Evolutionary conservation across 2,329 filamentous ascomycete species (phyloP).

Genomic region (Coniochaeta sp.): DNA sequence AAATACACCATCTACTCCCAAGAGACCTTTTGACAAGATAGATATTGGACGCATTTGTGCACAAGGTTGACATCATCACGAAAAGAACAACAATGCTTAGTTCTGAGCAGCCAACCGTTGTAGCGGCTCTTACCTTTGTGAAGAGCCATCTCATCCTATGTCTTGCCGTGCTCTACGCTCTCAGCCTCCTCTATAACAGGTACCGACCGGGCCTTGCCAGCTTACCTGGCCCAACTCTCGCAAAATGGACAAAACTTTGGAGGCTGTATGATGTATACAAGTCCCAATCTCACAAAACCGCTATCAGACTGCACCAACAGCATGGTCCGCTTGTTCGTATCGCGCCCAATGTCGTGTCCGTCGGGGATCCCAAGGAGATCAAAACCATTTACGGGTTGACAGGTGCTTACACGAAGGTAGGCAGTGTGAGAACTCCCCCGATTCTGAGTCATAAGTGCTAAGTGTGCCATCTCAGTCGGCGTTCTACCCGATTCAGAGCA

Average conservation of each 20-base stretch:
- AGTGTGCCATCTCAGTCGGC: not conserved
- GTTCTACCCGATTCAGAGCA: conserved; percentile 3
- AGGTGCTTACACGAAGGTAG: conserved; percentile 1
- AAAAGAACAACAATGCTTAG: not conserved
- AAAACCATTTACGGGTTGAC: conserved; percentile 2
- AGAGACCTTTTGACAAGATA: not conserved
- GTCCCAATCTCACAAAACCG: not conserved
- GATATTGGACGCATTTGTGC: not conserved
- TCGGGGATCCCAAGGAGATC: conserved; percentile 3
- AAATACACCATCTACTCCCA: not conserved
- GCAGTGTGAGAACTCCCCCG: not conserved
- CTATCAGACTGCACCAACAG: not conserved
- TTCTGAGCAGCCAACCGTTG: not conserved
- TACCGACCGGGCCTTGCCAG: conserved; percentile 2
- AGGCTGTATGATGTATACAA: conserved; percentile 3
- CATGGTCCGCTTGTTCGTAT: conserved; percentile 3
- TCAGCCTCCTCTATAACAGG: not conserved
- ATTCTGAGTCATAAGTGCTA: not conserved
- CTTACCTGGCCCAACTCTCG: conserved; percentile 1
- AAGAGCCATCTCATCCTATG: conserved; percentile 1
- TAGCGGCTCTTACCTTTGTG: not conserved
- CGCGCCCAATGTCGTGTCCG: conserved; percentile 2
- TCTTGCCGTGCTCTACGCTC: not conserved
- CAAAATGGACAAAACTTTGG: conserved; percentile 3
- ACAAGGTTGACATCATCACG: not conserved